Base-by-base conservation (phyloP, 2,329 filamentous ascomycete species). In the Nannizziopsis barbatae region DNA sequence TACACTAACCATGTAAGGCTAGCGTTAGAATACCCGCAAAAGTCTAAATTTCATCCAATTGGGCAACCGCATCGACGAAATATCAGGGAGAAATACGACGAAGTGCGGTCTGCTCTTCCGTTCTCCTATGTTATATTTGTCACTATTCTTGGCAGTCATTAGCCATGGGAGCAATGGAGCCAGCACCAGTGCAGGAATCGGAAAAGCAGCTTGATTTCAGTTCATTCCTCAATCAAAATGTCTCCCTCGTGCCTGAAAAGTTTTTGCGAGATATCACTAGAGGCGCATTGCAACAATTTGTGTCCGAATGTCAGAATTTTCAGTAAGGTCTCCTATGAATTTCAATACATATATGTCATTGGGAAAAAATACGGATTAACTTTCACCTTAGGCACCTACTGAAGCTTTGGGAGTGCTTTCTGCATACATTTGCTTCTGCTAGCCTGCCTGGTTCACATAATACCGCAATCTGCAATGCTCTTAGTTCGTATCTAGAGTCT, bases 401-500 rank as follows among this genome's bases (percentile, higher is more conserved):
- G 41, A 54, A 55, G 14, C 51, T 71, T 35, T 71, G 69, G 63
- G 57, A 63, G 38, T 64, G 61, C 39, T 53, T 74, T 27, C 54
- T 69, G 38, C 55, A 62, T 50, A 73, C 71, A 39, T 65, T 69
- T 52, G 62, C 62, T 20, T 62, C 58, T 20, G 59, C 64, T 14
- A 63, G 61, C 35, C 59, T 70, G 39, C 60, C 66, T 14, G 59
- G 60, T 52, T 55, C 55, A 35, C 71, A 74, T 58, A 64, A 63
- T 12, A 62, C 65, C 18, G 63, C 65, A 5, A 64, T 65, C 33
- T 70, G 67, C 52, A 72, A 71, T 62, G 65, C 69, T 5, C 46
- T 71, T 22, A 67, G 66, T 49, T 65, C 65, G 15, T 71, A 70
- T 45, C 54, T 73, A 17, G 64, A 70, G 52, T 60, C 63, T 10